Conservation (phyloP, 2,329 filamentous ascomycete species). For the Ciborinia camelliae region DNA sequence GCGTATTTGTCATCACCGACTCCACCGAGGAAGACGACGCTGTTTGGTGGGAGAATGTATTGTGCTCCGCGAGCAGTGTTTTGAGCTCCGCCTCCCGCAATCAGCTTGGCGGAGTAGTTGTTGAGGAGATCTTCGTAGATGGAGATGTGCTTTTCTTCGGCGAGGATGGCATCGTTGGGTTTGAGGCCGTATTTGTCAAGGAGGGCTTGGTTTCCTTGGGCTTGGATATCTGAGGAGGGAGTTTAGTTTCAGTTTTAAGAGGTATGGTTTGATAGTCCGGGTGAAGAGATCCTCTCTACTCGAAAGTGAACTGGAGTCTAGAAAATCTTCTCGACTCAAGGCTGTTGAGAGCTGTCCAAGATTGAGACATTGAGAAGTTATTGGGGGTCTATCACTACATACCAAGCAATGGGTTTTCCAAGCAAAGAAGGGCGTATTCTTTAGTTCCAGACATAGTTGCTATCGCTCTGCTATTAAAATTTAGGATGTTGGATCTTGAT, state of each 20-base stretch:
- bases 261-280: background rate
- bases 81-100: constrained; percentile 93
- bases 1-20: constrained; percentile 96
- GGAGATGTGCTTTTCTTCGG: constrained; percentile 82
- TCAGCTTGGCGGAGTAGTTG: constrained; percentile 89
- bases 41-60: constrained; percentile 89
- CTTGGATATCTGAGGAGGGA: constrained; percentile 76
- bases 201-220: constrained; percentile 73
- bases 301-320: background rate
- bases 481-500: constrained; percentile 21
- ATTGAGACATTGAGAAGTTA: background rate
- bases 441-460: constrained; percentile 67
- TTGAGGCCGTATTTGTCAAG: constrained; percentile 93
- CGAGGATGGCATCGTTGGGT: constrained; percentile 95
- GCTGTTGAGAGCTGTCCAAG: background rate
- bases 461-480: constrained; percentile 12
- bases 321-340: background rate
- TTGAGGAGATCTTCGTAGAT: constrained; percentile 93
- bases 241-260: constrained; percentile 10
- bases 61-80: constrained; percentile 95
- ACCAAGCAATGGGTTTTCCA: constrained; percentile 98
- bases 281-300: background rate
- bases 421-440: constrained; percentile 83
- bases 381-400: constrained; percentile 37
- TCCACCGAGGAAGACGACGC: constrained; percentile 88